Percentiles rank a stretch among this genome's conserved stretches.
Conservation (phyloP, 805 yeast genomes). For the Metschnikowia drakensbergensis region DNA sequence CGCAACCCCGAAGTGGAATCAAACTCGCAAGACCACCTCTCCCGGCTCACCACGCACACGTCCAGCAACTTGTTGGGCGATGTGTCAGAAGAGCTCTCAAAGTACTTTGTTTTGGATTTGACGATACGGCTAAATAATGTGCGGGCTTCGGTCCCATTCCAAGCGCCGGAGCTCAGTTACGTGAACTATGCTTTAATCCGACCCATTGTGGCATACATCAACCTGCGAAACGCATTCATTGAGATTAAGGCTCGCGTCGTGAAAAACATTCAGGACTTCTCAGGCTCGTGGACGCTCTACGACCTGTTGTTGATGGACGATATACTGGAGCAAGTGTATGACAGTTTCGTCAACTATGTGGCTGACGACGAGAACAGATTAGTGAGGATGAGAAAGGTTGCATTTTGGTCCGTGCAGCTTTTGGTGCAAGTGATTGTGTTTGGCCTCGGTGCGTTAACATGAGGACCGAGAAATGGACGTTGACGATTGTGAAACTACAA, state of each 20-base stretch:
- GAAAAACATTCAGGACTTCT: conserved; percentile 77
- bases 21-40: conserved; percentile 29
- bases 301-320: conserved; percentile 91
- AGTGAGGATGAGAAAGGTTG: conserved; percentile 73
- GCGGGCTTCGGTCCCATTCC: conserved; percentile 83
- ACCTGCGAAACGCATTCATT: conserved; percentile 82
- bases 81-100: conserved; percentile 34
- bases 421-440: conserved; percentile 76
- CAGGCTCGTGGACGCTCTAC: conserved; percentile 95
- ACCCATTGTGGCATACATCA: conserved; percentile 94
- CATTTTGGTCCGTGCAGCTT: conserved; percentile 89
- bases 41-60: conserved; percentile 20
- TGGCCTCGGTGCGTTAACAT: conserved; percentile 63
- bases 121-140: conserved; percentile 79
- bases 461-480: neutral
- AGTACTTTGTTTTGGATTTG: conserved; percentile 72
- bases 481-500: conserved; percentile 24
- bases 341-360: conserved; percentile 84
- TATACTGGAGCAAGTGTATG: conserved; percentile 82
- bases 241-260: conserved; percentile 81
- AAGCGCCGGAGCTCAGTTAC: conserved; percentile 83
- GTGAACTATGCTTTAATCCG: conserved; percentile 87
- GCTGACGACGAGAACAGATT: conserved; percentile 79
- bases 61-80: neutral
- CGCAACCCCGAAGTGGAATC: conserved; percentile 29